These are phyloP conservation scores for Talaromyces rugulosus DNA, from an alignment of 2,329 filamentous ascomycete genomes.

Conservation along the genomic window DNA sequence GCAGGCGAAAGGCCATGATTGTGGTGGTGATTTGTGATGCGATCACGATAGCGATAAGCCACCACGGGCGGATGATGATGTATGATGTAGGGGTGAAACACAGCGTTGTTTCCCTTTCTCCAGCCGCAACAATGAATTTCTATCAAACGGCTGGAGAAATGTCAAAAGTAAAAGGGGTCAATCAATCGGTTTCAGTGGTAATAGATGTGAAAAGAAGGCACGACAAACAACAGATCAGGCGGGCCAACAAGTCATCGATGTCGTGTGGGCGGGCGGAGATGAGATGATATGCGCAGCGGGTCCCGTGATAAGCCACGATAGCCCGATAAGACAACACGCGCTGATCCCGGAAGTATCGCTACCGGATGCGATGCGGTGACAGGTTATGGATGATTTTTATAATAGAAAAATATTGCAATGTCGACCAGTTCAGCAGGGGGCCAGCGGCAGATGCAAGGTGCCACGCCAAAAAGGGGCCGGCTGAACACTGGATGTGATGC, in stretches of 20 bases:
- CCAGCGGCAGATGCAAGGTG: background rate
- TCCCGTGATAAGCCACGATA: constrained; percentile 11
- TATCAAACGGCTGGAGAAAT: constrained; percentile 4
- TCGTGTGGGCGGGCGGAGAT: background rate
- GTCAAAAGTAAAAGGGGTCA: background rate
- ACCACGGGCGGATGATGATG: no score
- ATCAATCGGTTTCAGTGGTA: background rate
- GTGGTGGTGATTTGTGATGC: background rate
- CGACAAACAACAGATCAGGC: constrained; percentile 1
- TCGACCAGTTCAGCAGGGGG: no score
- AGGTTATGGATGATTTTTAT: no score
- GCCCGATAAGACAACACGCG: background rate
- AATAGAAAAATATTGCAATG: no score
- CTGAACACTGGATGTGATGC: background rate
- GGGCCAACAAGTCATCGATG: constrained; percentile 3
- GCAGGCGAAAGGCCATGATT: constrained; percentile 35
- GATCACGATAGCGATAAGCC: constrained; percentile 8
- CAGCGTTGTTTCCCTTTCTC: background rate
- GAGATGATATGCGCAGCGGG: background rate
- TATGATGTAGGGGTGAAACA: no score
- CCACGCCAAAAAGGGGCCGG: background rate
- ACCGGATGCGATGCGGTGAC: background rate
- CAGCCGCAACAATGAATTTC: background rate
- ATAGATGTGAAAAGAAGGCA: no score
- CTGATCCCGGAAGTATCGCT: background rate